Evolutionary conservation across 441 rosid species (phyloP).

Genomic region (Pelargonium fulgidum): DNA sequence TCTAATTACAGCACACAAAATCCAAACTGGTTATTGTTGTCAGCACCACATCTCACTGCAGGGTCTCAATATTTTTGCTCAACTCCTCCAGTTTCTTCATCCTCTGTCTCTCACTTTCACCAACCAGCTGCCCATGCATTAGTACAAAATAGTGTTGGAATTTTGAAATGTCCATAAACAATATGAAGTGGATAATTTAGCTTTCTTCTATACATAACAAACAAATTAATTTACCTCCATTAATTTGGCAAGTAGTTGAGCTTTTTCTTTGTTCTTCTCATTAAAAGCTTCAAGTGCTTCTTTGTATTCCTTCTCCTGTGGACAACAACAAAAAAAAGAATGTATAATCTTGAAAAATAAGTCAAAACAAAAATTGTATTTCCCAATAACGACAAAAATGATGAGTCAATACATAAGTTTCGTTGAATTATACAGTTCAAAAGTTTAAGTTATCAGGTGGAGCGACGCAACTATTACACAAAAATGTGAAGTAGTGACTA

Average conservation of each 20-base stretch:
- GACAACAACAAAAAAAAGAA: neutral
- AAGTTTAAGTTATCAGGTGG: no score
- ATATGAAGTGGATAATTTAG: neutral
- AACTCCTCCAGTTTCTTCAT: slow-evolving; percentile 89
- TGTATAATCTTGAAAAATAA: no score
- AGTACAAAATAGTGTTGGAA: neutral
- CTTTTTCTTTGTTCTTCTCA: slow-evolving; percentile 80
- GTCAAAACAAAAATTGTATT: no score
- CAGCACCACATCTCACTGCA: slow-evolving; percentile 22
- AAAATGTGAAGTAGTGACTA: neutral
- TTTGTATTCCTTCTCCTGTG: slow-evolving; percentile 82
- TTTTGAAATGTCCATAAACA: neutral
- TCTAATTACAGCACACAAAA: slow-evolving; percentile 27
- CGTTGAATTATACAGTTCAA: no score
- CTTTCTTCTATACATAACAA: neutral
- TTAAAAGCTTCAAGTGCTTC: slow-evolving; percentile 83
- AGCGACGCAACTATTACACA: no score
- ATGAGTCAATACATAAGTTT: no score
- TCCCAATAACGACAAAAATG: no score
- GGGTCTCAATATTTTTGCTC: slow-evolving; percentile 58
- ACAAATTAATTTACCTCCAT: slow-evolving; percentile 54
- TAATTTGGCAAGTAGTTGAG: slow-evolving; percentile 58
- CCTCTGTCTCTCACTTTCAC: slow-evolving; percentile 73
- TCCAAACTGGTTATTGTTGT: slow-evolving; percentile 10
- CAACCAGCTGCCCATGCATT: slow-evolving; percentile 46